phyloP scores from a whole-genome alignment of 139 green algal species.

The Volvox africanus region DNA sequence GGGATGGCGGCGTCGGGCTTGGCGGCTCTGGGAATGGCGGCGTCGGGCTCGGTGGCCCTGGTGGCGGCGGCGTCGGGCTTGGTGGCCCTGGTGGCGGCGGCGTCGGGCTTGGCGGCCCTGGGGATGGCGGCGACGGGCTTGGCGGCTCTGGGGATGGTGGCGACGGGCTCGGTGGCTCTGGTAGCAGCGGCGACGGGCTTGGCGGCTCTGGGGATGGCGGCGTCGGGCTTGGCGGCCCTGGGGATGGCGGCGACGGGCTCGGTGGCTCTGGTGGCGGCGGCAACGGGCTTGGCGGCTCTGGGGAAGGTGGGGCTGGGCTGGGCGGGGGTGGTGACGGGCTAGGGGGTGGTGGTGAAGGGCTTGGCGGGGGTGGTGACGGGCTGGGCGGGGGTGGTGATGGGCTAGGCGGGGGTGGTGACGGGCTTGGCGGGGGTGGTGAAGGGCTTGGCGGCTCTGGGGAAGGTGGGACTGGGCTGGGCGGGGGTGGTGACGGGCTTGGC shows the following conservation, averaged over 20 bases:
- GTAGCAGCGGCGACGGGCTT: not conserved
- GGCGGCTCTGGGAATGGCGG: not conserved
- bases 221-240: not conserved
- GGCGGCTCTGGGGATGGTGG: not conserved
- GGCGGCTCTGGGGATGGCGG: not conserved
- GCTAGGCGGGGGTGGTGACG: not conserved
- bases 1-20: not conserved
- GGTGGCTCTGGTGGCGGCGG: not conserved
- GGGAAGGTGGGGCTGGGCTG: not conserved
- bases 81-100: not conserved
- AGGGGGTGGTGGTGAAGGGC: not conserved
- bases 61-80: not conserved
- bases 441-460: not conserved
- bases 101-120: not conserved
- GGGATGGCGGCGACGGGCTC: not conserved
- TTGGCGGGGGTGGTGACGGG: not conserved
- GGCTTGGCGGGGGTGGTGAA: not conserved
- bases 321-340: not conserved
- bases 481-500: not conserved
- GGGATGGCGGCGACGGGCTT: not conserved
- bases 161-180: not conserved
- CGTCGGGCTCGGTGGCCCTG: not conserved
- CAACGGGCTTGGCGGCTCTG: not conserved
- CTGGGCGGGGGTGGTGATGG: not conserved
- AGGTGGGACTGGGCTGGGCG: not conserved